Evolutionary conservation across 352 stramenopile species (phyloP).

Genomic region (Globisporangium sylvaticum): DNA sequence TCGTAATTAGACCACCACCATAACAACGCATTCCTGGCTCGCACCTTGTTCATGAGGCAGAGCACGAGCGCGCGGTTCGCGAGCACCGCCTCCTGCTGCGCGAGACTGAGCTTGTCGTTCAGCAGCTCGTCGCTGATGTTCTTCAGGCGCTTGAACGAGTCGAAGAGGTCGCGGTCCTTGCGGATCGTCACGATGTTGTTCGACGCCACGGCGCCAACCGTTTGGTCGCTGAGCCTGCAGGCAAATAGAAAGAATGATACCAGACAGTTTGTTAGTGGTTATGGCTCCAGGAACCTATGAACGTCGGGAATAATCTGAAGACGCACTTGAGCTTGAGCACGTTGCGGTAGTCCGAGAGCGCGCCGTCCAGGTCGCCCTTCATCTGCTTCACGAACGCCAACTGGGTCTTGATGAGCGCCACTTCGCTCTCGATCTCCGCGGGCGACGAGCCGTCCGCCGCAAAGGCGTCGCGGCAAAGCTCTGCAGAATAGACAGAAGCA

Average conservation of each 20-base stretch:
- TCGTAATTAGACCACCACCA: no score
- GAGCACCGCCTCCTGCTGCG: conserved; percentile 72
- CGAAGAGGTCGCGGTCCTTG: conserved; percentile 71
- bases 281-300: neutral
- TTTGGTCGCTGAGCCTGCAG: conserved; percentile 57
- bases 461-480: conserved; percentile 61
- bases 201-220: conserved; percentile 53
- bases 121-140: conserved; percentile 48
- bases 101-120: conserved; percentile 52
- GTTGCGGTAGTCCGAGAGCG: conserved; percentile 69
- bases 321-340: conserved; percentile 78
- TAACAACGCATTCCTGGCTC: no score
- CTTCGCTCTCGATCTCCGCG: conserved; percentile 64
- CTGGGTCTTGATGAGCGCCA: conserved; percentile 70
- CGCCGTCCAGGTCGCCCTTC: conserved; percentile 59
- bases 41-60: conserved; percentile 73
- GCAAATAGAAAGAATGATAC: neutral
- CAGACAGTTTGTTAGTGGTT: neutral
- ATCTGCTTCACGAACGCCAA: conserved; percentile 79
- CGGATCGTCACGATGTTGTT: conserved; percentile 86
- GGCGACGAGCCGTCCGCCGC: conserved; percentile 46
- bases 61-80: conserved; percentile 69
- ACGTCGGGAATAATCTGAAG: no score
- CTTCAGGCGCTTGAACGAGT: conserved; percentile 83
- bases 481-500: conserved; percentile 24